These are phyloP conservation scores for Microstroma glucosiphilum DNA, from an alignment of 1,284 basidiomycete species.

Conservation along the genomic window DNA sequence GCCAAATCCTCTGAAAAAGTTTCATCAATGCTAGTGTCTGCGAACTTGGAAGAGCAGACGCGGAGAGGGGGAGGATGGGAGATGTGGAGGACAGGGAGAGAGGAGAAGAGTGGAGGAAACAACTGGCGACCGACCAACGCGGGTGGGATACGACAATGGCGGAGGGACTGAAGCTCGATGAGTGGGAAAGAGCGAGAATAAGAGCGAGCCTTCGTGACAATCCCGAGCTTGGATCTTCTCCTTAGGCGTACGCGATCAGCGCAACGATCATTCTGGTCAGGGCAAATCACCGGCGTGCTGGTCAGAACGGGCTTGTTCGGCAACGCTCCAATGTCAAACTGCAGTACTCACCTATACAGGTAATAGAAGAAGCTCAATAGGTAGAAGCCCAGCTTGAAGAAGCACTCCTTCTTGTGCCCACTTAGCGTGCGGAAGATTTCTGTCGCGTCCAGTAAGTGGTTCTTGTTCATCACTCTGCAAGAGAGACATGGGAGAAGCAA, in stretches of 20 bases:
- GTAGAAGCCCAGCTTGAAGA: conserved; percentile 54
- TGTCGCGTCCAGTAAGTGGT: conserved; percentile 98
- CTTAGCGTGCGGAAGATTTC: conserved; percentile 95
- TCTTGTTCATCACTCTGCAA: conserved; percentile 78
- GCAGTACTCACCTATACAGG: conserved; percentile 34
- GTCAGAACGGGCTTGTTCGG: neutral
- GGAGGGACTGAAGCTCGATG: no score
- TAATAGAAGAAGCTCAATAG: conserved; percentile 51
- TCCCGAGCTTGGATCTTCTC: neutral
- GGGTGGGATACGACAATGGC: no score
- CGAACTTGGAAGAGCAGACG: no score
- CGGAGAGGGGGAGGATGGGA: no score
- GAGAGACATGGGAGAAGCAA: conserved; percentile 53
- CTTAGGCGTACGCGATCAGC: conserved; percentile 3
- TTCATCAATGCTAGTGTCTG: no score
- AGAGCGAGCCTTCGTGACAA: no score
- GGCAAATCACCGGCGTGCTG: neutral
- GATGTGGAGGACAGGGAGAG: no score
- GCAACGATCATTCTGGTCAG: conserved; percentile 4
- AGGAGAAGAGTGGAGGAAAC: no score
- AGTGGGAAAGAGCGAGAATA: no score
- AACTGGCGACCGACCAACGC: no score
- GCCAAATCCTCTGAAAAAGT: no score
- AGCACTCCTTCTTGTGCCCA: conserved; percentile 84
- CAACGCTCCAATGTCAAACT: neutral